Evolutionary conservation across 2,329 filamentous ascomycete species (phyloP).

Genomic region (Incumbomyces delicatus): DNA sequence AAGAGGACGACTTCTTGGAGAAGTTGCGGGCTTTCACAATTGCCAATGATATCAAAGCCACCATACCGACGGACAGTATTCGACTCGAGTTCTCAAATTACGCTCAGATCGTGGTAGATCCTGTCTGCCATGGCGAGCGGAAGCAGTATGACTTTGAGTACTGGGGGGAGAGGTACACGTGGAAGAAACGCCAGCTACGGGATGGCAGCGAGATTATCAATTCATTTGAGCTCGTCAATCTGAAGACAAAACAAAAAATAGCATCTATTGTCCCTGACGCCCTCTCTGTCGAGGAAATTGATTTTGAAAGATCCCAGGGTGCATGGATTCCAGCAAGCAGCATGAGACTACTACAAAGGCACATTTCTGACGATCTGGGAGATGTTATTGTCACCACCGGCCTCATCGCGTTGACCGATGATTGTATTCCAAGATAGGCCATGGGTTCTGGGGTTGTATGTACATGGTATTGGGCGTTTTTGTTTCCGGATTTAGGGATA

Average conservation of each 20-base stretch:
- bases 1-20: conserved; percentile 28
- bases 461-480: neutral
- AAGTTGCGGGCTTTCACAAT: conserved; percentile 13
- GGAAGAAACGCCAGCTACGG: conserved; percentile 65
- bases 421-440: conserved; percentile 63
- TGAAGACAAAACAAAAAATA: conserved; percentile 54
- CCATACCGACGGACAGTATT: conserved; percentile 59
- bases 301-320: conserved; percentile 64
- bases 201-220: conserved; percentile 54
- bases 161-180: conserved; percentile 78
- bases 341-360: conserved; percentile 76
- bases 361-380: conserved; percentile 42
- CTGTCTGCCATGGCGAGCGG: conserved; percentile 50
- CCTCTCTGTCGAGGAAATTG: conserved; percentile 58
- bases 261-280: conserved; percentile 80
- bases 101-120: conserved; percentile 71
- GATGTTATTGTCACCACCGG: conserved; percentile 88
- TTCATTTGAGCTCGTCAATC: conserved; percentile 70
- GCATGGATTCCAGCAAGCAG: conserved; percentile 86
- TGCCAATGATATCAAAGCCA: conserved; percentile 16
- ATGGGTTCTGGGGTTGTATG: neutral
- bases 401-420: conserved; percentile 76
- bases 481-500: neutral
- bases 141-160: conserved; percentile 89
- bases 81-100: conserved; percentile 97